phyloP scores from a whole-genome alignment of 1,139 yeast species.

The Yamadazyma diospyri region DNA sequence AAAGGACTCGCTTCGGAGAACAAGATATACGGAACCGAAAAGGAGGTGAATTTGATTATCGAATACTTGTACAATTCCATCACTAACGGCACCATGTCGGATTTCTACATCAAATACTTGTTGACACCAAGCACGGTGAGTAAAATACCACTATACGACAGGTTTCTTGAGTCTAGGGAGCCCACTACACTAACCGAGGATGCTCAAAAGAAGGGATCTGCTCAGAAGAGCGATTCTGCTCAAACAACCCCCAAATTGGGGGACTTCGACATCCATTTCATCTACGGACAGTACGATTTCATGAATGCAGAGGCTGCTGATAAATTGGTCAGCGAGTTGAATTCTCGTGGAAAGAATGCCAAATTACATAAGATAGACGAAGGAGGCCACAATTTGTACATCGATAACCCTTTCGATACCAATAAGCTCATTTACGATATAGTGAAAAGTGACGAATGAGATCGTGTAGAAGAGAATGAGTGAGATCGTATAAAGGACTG shows the following conservation, averaged over 20 bases:
- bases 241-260: constrained; percentile 12
- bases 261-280: constrained; percentile 49
- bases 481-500: no score
- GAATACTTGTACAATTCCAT: constrained; percentile 60
- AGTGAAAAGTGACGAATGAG: constrained; percentile 12
- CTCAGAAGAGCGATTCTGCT: constrained; percentile 5
- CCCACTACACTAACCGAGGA: no score
- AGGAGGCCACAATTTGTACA: constrained; percentile 47
- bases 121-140: constrained; percentile 78
- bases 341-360: constrained; percentile 8
- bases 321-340: constrained; percentile 34
- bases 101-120: constrained; percentile 58
- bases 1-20: constrained; percentile 21
- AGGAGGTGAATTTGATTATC: constrained; percentile 45
- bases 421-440: constrained; percentile 31
- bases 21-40: constrained; percentile 40
- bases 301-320: constrained; percentile 78
- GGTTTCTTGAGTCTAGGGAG: constrained; percentile 33
- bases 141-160: constrained; percentile 69
- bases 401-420: constrained; percentile 53
- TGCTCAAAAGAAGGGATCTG: no score
- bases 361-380: constrained; percentile 29
- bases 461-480: no score
- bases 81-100: constrained; percentile 60
- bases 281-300: constrained; percentile 84